Conservation (phyloP, 106 monocot species). For the Hemerocallis citrina region DNA sequence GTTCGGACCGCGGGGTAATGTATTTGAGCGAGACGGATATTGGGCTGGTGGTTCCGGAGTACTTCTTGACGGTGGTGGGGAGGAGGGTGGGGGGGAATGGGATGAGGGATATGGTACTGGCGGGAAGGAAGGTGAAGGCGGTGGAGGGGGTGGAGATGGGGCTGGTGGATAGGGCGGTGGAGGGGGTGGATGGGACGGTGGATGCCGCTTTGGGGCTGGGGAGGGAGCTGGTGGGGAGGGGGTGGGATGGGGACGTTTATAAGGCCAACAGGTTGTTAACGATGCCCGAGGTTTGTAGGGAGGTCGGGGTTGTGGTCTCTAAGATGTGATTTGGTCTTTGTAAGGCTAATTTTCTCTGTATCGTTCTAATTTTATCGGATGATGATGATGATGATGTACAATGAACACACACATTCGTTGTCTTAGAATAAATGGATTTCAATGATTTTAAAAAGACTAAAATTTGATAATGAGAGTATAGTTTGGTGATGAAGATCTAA, state of each 20-base stretch:
- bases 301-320: slow-evolving; percentile 11
- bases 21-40: slow-evolving; percentile 88
- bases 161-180: background rate
- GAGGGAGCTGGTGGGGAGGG: background rate
- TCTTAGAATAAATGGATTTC: too few relatives aligned
- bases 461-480: too few relatives aligned
- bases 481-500: too few relatives aligned
- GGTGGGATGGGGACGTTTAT: slow-evolving; percentile 5
- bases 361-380: too few relatives aligned
- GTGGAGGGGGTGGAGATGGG: background rate
- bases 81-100: background rate
- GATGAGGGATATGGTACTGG: background rate
- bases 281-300: background rate
- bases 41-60: slow-evolving; percentile 41
- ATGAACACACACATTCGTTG: too few relatives aligned
- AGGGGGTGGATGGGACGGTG: slow-evolving; percentile 1
- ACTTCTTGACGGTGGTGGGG: slow-evolving; percentile 25
- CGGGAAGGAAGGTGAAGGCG: background rate
- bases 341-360: too few relatives aligned
- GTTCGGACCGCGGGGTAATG: slow-evolving; percentile 61
- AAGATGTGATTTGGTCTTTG: too few relatives aligned
- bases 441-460: too few relatives aligned
- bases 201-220: background rate
- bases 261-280: background rate
- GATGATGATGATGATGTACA: too few relatives aligned